Evolutionary conservation across 345 rosid species (phyloP).

Genomic region (Pugionium dolabratum): DNA sequence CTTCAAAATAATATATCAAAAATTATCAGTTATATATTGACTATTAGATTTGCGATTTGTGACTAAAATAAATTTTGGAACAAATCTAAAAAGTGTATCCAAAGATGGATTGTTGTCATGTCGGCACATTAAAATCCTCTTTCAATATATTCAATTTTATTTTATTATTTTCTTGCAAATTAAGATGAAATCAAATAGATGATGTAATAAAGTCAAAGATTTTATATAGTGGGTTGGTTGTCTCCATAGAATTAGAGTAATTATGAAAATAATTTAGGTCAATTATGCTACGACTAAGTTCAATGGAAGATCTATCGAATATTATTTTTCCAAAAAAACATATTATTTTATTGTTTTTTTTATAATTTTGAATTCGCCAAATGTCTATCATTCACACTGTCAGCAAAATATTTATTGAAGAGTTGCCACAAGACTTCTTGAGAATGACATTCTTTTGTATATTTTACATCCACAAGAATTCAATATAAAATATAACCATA

Average conservation of each 20-base stretch:
- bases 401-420: not conserved
- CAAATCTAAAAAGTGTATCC: too few species aligned
- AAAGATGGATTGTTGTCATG: too few species aligned
- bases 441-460: conserved; percentile 16
- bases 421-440: conserved; percentile 25
- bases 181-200: conserved; percentile 12
- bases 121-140: not conserved
- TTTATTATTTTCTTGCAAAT: conserved; percentile 17
- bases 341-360: not conserved
- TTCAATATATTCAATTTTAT: conserved; percentile 2
- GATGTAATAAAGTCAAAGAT: conserved; percentile 29
- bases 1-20: too few species aligned
- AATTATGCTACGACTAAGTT: conserved; percentile 31
- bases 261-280: conserved; percentile 3
- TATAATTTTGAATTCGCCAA: conserved; percentile 31
- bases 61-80: too few species aligned
- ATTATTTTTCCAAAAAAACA: not conserved
- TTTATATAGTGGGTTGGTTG: conserved; percentile 35
- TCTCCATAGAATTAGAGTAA: conserved; percentile 11
- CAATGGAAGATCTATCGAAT: conserved; percentile 34
- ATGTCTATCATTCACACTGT: conserved; percentile 29
- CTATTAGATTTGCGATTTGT: too few species aligned
- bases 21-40: too few species aligned
- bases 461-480: not conserved
- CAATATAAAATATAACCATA: not conserved